A percentile compares a stretch with the other conserved stretches of the same genome.
phyloP scores from a whole-genome alignment of 208 protist species.

The Leishmania lainsoni region DNA sequence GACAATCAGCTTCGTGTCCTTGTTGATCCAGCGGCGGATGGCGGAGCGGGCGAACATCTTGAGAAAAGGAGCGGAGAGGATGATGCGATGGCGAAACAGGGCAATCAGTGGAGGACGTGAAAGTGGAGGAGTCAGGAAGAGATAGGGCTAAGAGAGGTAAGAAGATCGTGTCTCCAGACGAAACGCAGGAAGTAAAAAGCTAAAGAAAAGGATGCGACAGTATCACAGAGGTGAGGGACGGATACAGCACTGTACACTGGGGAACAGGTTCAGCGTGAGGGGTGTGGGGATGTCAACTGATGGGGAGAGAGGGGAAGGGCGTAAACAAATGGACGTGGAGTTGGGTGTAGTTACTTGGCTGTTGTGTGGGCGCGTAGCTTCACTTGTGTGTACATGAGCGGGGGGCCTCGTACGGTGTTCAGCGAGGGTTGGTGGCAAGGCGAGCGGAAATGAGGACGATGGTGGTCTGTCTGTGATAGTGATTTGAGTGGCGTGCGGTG shows the following conservation, averaged over 20 bases:
- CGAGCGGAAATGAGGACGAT: background rate
- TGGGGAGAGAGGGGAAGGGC: background rate
- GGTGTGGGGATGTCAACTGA: background rate
- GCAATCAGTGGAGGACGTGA: too few species aligned
- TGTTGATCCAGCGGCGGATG: slow-evolving; percentile 87
- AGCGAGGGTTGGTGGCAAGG: background rate
- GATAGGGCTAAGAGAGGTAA: too few species aligned
- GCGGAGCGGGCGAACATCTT: slow-evolving; percentile 69
- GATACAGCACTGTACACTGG: background rate
- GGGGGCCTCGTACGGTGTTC: background rate
- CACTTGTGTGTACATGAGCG: background rate
- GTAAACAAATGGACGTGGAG: background rate
- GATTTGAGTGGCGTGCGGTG: background rate
- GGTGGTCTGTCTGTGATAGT: background rate
- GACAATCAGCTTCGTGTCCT: slow-evolving; percentile 98
- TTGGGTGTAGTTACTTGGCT: background rate
- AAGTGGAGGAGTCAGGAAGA: too few species aligned
- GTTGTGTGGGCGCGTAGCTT: background rate
- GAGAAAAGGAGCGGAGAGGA: background rate
- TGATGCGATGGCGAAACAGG: background rate
- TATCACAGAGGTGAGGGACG: background rate
- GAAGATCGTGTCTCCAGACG: too few species aligned
- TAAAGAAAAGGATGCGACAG: background rate
- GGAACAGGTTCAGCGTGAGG: background rate
- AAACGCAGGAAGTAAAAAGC: too few species aligned